A percentile compares a stretch with the other conserved stretches of the same genome.
These are phyloP conservation scores for Oleoguttula mirabilis DNA, from an alignment of 495 filamentous ascomycete genomes.

Conservation along the genomic window DNA sequence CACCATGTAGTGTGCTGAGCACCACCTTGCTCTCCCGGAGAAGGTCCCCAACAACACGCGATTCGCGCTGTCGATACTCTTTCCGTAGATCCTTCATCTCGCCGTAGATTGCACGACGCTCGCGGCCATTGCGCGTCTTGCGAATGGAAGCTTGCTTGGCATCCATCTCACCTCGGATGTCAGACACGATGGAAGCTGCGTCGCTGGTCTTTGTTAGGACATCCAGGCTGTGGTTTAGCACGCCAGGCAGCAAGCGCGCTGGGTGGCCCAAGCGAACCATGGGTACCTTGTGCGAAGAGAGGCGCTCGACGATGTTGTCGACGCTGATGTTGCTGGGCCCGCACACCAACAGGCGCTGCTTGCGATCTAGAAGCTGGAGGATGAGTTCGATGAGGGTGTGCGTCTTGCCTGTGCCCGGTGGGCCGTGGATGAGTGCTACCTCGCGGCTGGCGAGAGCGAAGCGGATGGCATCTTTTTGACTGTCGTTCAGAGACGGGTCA, in stretches of 20 bases:
- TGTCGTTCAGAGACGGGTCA: slow-evolving; percentile 71
- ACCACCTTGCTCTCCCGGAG: slow-evolving; percentile 73
- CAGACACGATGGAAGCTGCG: slow-evolving; percentile 78
- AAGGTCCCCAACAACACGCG: slow-evolving; percentile 62
- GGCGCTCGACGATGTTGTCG: slow-evolving; percentile 95
- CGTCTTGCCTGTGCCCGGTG: slow-evolving; percentile 93
- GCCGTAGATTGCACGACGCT: slow-evolving; percentile 69
- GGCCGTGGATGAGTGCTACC: slow-evolving; percentile 88
- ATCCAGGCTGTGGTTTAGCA: slow-evolving; percentile 81
- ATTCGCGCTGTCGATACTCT: slow-evolving; percentile 79
- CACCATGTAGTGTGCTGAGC: slow-evolving; percentile 83
- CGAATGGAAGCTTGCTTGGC: slow-evolving; percentile 76
- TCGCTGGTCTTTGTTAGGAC: slow-evolving; percentile 86
- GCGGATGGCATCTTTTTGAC: slow-evolving; percentile 78
- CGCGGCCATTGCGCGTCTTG: slow-evolving; percentile 70
- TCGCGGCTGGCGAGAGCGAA: slow-evolving; percentile 77
- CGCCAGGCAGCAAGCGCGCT: slow-evolving; percentile 76
- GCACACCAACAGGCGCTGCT: slow-evolving; percentile 73
- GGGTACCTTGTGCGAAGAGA: slow-evolving; percentile 69
- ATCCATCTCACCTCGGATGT: slow-evolving; percentile 88
- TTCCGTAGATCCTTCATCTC: slow-evolving; percentile 76
- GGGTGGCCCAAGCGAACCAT: slow-evolving; percentile 89
- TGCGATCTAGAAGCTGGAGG: slow-evolving; percentile 62
- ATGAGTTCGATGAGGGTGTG: slow-evolving; percentile 95
- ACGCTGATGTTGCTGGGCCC: slow-evolving; percentile 94